These are phyloP conservation scores for Alternaria consortialis DNA, from an alignment of 2,329 filamentous ascomycete species.

Conservation along the genomic window DNA sequence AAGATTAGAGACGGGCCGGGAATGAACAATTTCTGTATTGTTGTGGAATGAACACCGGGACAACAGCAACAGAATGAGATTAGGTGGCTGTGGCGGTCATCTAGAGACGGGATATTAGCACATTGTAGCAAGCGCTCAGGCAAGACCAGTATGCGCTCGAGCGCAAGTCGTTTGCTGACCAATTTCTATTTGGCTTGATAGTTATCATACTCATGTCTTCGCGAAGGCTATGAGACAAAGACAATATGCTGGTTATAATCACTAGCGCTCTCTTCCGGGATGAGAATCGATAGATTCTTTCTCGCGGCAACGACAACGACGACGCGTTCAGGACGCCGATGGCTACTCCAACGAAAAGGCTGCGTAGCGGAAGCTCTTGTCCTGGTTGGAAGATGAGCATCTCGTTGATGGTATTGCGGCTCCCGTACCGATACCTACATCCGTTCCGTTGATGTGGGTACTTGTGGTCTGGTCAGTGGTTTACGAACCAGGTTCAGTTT, in stretches of 20 bases:
- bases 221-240: background rate
- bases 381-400: background rate
- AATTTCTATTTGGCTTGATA: no score
- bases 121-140: background rate
- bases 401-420: background rate
- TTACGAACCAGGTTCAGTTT: background rate
- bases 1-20: conserved; percentile 77
- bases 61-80: background rate
- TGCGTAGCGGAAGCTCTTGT: background rate
- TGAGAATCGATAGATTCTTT: background rate
- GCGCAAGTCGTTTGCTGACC: background rate
- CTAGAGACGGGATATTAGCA: background rate
- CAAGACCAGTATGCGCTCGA: background rate
- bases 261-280: background rate
- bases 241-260: background rate
- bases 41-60: conserved; percentile 58
- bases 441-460: background rate
- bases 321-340: background rate
- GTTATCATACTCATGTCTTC: background rate
- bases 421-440: background rate
- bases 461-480: background rate
- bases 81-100: background rate
- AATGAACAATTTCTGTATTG: conserved; percentile 91
- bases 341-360: background rate
- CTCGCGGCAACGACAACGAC: background rate